Conservation (phyloP, 192 early-diverging fungal species). For the Coemansia nantahalensis region DNA sequence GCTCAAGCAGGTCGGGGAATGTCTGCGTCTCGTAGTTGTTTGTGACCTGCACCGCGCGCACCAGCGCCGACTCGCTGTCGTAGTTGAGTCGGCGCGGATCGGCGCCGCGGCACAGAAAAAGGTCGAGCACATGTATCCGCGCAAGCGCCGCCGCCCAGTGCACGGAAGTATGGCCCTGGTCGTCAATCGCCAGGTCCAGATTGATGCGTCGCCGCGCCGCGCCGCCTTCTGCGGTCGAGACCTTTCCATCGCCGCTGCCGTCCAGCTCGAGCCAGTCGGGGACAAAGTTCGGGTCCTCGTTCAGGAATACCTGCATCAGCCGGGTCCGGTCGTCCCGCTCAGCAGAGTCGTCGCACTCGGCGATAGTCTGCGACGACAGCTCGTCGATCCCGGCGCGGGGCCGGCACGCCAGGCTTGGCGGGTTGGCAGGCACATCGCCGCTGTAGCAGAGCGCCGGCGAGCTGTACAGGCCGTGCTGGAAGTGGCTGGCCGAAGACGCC, state of each 20-base stretch:
- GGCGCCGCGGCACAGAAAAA: slow-evolving; percentile 75
- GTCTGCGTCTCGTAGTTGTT: slow-evolving; percentile 82
- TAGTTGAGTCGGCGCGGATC: slow-evolving; percentile 69
- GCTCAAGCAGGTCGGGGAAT: slow-evolving; percentile 69
- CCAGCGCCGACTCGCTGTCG: slow-evolving; percentile 84
- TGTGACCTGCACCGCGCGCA: slow-evolving; percentile 82
- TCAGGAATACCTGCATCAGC: slow-evolving; percentile 84
- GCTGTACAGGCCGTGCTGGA: slow-evolving; percentile 25
- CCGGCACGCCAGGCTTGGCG: slow-evolving; percentile 7
- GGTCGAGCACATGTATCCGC: slow-evolving; percentile 66
- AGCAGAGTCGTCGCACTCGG: slow-evolving; percentile 8
- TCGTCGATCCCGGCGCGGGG: slow-evolving; percentile 17
- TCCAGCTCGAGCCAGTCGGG: slow-evolving; percentile 51
- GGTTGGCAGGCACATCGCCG: slow-evolving; percentile 2
- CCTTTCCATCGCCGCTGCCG: neutral
- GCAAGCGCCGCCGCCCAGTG: slow-evolving; percentile 97
- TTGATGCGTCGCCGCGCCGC: slow-evolving; percentile 48
- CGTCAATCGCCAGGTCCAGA: slow-evolving; percentile 85
- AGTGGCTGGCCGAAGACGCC: slow-evolving; percentile 13
- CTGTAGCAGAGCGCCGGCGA: slow-evolving; percentile 20
- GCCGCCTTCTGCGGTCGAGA: neutral
- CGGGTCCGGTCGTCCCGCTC: slow-evolving; percentile 66
- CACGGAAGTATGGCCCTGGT: slow-evolving; percentile 89
- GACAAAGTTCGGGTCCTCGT: slow-evolving; percentile 66
- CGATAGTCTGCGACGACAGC: slow-evolving; percentile 28